phyloP scores from a whole-genome alignment of 306 rosid species.

The Rubus parviflorus region DNA sequence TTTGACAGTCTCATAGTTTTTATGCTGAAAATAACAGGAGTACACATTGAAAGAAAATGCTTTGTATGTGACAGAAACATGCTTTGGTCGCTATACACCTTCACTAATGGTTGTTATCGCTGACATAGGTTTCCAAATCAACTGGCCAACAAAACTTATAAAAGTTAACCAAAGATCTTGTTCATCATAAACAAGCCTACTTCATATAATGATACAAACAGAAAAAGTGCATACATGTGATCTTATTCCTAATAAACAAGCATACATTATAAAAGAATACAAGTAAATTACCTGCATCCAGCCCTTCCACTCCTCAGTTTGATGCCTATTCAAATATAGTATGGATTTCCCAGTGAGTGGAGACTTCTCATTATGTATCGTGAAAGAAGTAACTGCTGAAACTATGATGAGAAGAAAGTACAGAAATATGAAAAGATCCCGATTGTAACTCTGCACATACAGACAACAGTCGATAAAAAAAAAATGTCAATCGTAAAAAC shows the following conservation, averaged over 20 bases:
- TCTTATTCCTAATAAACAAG: constrained; percentile 6
- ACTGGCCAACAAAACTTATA: background rate
- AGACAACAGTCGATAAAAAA: constrained; percentile 22
- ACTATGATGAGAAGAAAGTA: constrained; percentile 87
- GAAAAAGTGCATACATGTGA: background rate
- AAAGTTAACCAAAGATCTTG: constrained; percentile 1
- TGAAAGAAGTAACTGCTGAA: constrained; percentile 83
- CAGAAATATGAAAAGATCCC: constrained; percentile 87
- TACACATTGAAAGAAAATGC: constrained; percentile 17
- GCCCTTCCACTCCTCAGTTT: constrained; percentile 99
- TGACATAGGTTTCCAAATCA: background rate
- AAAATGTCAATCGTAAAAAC: constrained; percentile 4
- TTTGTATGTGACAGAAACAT: constrained; percentile 7
- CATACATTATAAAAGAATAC: constrained; percentile 3
- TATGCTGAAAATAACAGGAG: constrained; percentile 18
- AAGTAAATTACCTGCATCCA: constrained; percentile 85
- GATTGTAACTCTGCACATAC: constrained; percentile 82
- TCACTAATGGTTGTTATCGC: background rate
- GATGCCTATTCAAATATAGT: constrained; percentile 92
- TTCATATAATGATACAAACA: constrained; percentile 2
- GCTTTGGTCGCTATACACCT: background rate
- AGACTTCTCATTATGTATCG: constrained; percentile 77
- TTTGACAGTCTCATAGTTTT: background rate
- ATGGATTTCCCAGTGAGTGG: constrained; percentile 82
- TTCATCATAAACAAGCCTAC: constrained; percentile 15